A percentile compares a stretch with the other conserved stretches of the same genome.
These are phyloP conservation scores for Neurospora sp. DNA, from an alignment of 495 filamentous ascomycete species.

Conservation along the genomic window DNA sequence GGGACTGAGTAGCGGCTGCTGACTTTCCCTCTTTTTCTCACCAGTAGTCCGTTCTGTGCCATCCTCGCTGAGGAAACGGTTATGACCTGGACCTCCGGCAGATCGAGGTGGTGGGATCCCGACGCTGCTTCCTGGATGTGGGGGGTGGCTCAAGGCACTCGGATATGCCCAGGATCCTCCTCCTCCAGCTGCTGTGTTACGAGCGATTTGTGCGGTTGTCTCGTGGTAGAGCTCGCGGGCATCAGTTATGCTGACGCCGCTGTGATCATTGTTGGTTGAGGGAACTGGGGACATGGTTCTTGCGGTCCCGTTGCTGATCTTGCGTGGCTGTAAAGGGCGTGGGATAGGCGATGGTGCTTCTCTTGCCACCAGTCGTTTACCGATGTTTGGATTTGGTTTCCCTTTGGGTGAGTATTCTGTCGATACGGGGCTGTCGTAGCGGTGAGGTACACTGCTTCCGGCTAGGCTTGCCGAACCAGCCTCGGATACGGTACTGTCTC, in stretches of 20 bases:
- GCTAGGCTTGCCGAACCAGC: neutral
- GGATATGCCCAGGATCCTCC: neutral
- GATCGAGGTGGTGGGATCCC: neutral
- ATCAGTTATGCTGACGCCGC: neutral
- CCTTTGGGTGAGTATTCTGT: neutral
- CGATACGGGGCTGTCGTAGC: neutral
- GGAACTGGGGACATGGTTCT: neutral
- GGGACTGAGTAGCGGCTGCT: neutral
- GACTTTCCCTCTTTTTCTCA: neutral
- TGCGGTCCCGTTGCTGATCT: neutral
- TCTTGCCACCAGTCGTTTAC: neutral
- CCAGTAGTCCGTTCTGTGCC: neutral
- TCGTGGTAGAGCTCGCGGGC: constrained; percentile 13
- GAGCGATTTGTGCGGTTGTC: constrained; percentile 13
- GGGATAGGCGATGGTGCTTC: neutral
- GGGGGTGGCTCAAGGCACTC: neutral
- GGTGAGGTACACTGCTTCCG: neutral
- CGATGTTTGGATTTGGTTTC: neutral
- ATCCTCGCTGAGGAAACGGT: neutral
- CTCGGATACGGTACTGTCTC: neutral
- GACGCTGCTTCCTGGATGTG: neutral
- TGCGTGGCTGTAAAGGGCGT: neutral
- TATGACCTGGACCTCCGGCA: neutral
- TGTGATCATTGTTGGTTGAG: neutral
- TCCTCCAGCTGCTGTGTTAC: neutral